A percentile compares a stretch with the other conserved stretches of the same genome.
Evolutionary conservation across 2,329 filamentous ascomycete species (phyloP).

Genomic region (Sporothrix pseudoabietina): DNA sequence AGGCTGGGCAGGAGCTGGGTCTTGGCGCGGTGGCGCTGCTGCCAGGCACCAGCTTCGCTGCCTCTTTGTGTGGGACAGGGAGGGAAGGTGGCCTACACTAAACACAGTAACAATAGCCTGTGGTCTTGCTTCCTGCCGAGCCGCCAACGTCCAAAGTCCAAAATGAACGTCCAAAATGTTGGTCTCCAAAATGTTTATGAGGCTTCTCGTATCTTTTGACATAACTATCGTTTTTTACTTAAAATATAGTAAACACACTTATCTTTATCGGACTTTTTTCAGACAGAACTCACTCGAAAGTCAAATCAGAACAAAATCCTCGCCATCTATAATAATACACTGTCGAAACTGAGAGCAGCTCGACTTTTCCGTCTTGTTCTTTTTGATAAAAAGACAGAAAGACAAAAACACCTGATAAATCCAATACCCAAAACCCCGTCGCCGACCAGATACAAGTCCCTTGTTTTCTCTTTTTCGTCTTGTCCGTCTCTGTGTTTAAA

Average conservation of each 20-base stretch:
- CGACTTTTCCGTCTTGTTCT: neutral
- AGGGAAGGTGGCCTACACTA: neutral
- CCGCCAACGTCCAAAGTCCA: neutral
- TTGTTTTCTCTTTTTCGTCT: neutral
- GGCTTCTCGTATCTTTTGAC: neutral
- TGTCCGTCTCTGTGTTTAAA: neutral
- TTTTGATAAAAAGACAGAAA: neutral
- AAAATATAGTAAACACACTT: neutral
- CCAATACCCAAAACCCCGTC: neutral
- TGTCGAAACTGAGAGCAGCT: neutral
- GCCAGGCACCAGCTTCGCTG: slow-evolving; percentile 17
- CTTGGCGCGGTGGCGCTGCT: slow-evolving; percentile 20
- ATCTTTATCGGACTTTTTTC: neutral
- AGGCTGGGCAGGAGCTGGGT: neutral
- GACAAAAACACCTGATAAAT: neutral
- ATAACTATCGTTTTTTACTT: neutral
- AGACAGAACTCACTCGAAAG: neutral
- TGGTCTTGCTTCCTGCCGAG: neutral
- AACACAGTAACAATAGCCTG: neutral
- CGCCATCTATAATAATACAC: slow-evolving; percentile 20
- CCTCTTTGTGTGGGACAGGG: no score
- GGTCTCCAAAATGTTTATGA: no score
- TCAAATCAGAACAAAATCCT: neutral
- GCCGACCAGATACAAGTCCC: neutral
- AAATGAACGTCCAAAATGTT: no score